Conservation (phyloP, 169 alveolate species). For the Plasmodium gonderi region DNA sequence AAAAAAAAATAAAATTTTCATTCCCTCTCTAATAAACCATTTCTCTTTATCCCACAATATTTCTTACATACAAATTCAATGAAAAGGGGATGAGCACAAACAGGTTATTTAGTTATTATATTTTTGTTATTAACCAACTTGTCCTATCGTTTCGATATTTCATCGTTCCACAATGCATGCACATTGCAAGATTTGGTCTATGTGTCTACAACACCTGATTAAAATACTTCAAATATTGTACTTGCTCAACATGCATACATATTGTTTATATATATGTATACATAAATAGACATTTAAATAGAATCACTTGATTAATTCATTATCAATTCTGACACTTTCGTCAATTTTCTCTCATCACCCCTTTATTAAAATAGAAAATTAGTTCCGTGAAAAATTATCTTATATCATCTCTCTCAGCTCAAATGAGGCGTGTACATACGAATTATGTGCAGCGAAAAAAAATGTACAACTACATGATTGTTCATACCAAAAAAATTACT, state of each 20-base stretch:
- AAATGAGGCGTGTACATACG: no score
- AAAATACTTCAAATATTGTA: no score
- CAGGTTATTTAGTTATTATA: no score
- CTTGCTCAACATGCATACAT: no score
- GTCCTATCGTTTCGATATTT: no score
- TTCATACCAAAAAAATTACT: neutral
- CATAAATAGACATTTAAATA: neutral
- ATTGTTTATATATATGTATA: neutral
- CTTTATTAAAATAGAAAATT: neutral
- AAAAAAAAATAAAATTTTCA: neutral
- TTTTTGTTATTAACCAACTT: no score
- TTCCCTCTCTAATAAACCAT: neutral
- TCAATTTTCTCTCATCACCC: neutral
- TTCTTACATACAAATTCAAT: no score
- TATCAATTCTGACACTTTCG: neutral
- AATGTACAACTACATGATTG: neutral
- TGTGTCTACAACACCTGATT: no score
- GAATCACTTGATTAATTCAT: neutral
- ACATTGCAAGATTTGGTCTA: no score
- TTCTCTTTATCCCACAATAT: neutral
- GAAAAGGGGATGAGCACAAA: no score
- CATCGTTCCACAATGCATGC: no score
- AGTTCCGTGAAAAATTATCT: neutral
- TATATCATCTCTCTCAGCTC: neutral
- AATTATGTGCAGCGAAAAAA: no score